Percentiles rank a stretch among this genome's conserved stretches.
Conservation (phyloP, 1,284 basidiomycete genomes). For the Naganishia liquefaciens region DNA sequence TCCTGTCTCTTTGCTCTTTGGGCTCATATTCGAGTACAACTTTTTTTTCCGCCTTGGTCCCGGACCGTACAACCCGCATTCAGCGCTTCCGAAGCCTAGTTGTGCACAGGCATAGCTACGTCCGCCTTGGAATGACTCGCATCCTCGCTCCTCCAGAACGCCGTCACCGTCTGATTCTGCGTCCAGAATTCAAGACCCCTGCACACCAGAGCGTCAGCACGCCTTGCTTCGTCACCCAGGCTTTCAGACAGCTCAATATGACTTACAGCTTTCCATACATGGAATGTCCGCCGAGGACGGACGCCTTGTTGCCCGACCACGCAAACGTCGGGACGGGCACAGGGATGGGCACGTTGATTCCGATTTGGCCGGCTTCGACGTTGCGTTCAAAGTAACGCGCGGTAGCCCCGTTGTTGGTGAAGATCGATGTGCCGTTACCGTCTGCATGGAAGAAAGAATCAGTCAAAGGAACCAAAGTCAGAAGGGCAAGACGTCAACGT, state of each 20-base stretch:
- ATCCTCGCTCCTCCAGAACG: constrained; percentile 37
- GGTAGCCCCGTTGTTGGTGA: constrained; percentile 94
- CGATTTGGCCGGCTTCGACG: constrained; percentile 89
- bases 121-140: constrained; percentile 33
- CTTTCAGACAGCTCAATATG: constrained; percentile 56
- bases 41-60: not conserved
- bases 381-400: constrained; percentile 88
- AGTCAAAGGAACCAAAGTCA: not conserved
- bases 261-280: constrained; percentile 82
- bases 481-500: constrained; percentile 15
- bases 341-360: constrained; percentile 88
- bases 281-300: constrained; percentile 80
- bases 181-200: constrained; percentile 84
- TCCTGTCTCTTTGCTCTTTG: not conserved
- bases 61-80: no score
- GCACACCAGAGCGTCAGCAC: not conserved
- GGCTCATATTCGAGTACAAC: not conserved
- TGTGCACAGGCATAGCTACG: constrained; percentile 37
- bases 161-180: constrained; percentile 41
- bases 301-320: constrained; percentile 59
- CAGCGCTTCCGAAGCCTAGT: not conserved
- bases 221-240: no score
- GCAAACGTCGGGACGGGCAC: constrained; percentile 37
- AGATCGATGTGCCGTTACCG: constrained; percentile 92
- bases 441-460: constrained; percentile 28